Evolutionary conservation across 371 early-diverging fungal genomes (phyloP).

Genomic region (Mortierella sp.): DNA sequence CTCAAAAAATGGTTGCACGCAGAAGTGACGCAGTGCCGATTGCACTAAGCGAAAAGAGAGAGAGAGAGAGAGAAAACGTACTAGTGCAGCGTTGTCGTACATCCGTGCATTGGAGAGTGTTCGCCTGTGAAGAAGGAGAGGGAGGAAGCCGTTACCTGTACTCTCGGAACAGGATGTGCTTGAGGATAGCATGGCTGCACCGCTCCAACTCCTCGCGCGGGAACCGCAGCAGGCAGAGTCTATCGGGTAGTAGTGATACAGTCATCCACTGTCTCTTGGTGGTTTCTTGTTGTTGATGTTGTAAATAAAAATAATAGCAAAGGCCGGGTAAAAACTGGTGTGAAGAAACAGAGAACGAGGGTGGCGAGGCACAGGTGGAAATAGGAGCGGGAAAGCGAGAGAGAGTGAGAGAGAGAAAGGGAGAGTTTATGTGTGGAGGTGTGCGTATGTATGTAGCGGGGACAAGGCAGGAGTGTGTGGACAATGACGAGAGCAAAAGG

Average conservation of each 20-base stretch:
- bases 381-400: background rate
- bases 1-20: background rate
- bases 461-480: too few species aligned
- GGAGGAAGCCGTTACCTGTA: conserved; percentile 25
- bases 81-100: background rate
- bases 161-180: conserved; percentile 45
- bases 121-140: background rate
- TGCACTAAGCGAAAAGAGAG: background rate
- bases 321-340: background rate
- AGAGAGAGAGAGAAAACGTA: background rate
- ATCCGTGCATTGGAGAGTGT: background rate
- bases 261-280: conserved; percentile 21
- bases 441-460: too few species aligned
- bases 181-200: conserved; percentile 41
- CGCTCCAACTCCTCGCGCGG: conserved; percentile 26
- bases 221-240: conserved; percentile 41
- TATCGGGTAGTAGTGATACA: conserved; percentile 33
- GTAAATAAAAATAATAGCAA: too few species aligned
- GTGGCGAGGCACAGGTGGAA: background rate
- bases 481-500: conserved; percentile 1
- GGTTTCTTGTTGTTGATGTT: background rate
- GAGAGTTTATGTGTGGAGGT: background rate
- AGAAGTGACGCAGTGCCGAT: background rate
- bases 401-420: background rate
- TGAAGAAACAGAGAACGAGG: background rate